Evolutionary conservation across 768 basidiomycete genomes (phyloP), one percentile per base, ranked within the genome.

Genomic region (Collybia nuda): DNA sequence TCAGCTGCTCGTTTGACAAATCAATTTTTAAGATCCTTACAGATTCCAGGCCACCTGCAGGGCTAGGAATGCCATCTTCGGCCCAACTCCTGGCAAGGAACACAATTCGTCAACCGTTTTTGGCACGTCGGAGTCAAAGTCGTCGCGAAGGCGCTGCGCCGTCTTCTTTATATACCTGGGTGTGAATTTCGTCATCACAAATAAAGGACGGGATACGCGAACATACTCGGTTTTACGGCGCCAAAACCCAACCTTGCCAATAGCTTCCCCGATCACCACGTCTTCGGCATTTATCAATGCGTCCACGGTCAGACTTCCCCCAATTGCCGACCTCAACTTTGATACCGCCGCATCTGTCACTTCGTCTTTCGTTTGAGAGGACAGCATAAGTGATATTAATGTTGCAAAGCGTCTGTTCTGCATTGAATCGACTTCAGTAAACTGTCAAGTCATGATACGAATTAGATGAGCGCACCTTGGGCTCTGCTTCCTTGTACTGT

Each of bases 161-260:
- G 92, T 79, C 60, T 84, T 78, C 60, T 86, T 86, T 54, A 93
- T 72, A 61, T 91, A 89, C 49, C 89, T 91, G 48, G n/a, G 19
- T 12, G 7, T 14, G 14, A 28, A 24, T 5, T 15, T n/a, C 44
- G 18, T 57, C 15, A 28, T 17, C 40, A 36, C 15, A 15, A 21
- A 12, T 17, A 6, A 21, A 43, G 18, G 18, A 40, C 48, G 6
- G 15, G 23, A 21, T 5, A 23, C 6, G 14, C 21, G 19, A 6
- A 77, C 82, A 52, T 55, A 94, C 85, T 80, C 79, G 0, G 92
- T 87, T 65, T 98, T 97, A 37, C 86, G 74, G 23, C 88, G 76
- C 93, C 93, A 95, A 62, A 97, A 96, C 0, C 95, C 95, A 1
- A 96, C 93, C 72, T 94, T 93, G 41, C 75, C 78, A 46, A 97